A percentile compares a stretch with the other conserved stretches of the same genome.
These are phyloP conservation scores for Nyssa sinensis DNA, from an alignment of 148 eudicot species.

Conservation along the genomic window DNA sequence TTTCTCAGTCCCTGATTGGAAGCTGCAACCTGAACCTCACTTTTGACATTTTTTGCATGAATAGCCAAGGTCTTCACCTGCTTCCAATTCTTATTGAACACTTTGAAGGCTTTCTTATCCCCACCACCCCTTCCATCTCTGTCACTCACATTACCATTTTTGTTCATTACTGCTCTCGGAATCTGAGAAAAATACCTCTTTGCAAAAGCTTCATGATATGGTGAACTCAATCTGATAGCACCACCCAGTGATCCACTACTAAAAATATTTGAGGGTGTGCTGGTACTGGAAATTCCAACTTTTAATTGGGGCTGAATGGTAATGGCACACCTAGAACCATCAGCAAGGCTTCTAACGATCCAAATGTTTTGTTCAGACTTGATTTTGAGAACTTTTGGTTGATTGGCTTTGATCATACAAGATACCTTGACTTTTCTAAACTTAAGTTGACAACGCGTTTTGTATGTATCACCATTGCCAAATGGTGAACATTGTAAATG, in stretches of 20 bases:
- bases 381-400: conserved; percentile 26
- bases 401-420: conserved; percentile 25
- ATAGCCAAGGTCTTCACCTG: too few relatives aligned
- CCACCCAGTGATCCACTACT: conserved; percentile 30
- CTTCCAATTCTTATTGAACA: conserved; percentile 29
- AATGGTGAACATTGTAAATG: conserved; percentile 25
- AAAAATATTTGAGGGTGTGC: conserved; percentile 21
- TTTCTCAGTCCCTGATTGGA: conserved; percentile 11
- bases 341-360: conserved; percentile 22
- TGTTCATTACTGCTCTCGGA: conserved; percentile 31
- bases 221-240: conserved; percentile 17
- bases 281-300: conserved; percentile 28
- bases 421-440: conserved; percentile 36
- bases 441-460: conserved; percentile 34
- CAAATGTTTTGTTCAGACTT: conserved; percentile 20
- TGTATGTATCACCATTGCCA: conserved; percentile 20
- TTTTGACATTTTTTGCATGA: too few relatives aligned
- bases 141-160: conserved; percentile 11
- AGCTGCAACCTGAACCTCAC: conserved; percentile 10
- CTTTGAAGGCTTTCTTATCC: conserved; percentile 18
- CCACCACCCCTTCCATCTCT: conserved; percentile 28
- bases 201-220: conserved; percentile 26
- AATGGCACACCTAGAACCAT: conserved; percentile 31
- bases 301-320: conserved; percentile 23
- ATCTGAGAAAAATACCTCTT: conserved; percentile 50